Conservation (phyloP, 2,329 filamentous ascomycete species). For the Penicillium italicum region DNA sequence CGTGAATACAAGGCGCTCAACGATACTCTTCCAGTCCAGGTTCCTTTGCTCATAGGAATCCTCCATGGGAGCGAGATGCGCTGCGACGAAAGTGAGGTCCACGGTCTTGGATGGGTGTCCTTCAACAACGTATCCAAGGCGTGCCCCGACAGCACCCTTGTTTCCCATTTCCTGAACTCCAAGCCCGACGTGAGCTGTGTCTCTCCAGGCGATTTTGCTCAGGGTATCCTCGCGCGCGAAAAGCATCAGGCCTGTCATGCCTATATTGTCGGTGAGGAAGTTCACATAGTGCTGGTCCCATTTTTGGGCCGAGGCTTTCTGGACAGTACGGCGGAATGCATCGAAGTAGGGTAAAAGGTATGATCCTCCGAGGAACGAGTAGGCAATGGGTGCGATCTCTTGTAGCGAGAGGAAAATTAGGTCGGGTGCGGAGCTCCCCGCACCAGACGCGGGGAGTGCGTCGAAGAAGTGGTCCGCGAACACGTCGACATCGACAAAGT, state of each 20-base stretch:
- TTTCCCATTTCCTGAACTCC: conserved; percentile 88
- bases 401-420: conserved; percentile 70
- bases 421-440: conserved; percentile 54
- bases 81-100: conserved; percentile 78
- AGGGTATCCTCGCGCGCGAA: conserved; percentile 65
- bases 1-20: conserved; percentile 72
- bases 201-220: conserved; percentile 59
- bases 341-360: conserved; percentile 73
- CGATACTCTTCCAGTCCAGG: conserved; percentile 81
- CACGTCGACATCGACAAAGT: conserved; percentile 62
- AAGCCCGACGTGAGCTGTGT: conserved; percentile 78
- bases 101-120: conserved; percentile 46
- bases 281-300: conserved; percentile 60
- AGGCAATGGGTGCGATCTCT: conserved; percentile 80
- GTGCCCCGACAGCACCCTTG: conserved; percentile 83
- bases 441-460: conserved; percentile 49
- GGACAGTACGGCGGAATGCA: conserved; percentile 67
- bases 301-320: conserved; percentile 58
- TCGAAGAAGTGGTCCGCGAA: conserved; percentile 70
- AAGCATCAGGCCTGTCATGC: conserved; percentile 85
- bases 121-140: conserved; percentile 57
- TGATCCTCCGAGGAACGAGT: conserved; percentile 80
- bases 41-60: conserved; percentile 71
- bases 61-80: conserved; percentile 88
- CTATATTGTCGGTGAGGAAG: conserved; percentile 68